Conservation (phyloP, 2,329 filamentous ascomycete species). For the Metarhizium guizhouense region DNA sequence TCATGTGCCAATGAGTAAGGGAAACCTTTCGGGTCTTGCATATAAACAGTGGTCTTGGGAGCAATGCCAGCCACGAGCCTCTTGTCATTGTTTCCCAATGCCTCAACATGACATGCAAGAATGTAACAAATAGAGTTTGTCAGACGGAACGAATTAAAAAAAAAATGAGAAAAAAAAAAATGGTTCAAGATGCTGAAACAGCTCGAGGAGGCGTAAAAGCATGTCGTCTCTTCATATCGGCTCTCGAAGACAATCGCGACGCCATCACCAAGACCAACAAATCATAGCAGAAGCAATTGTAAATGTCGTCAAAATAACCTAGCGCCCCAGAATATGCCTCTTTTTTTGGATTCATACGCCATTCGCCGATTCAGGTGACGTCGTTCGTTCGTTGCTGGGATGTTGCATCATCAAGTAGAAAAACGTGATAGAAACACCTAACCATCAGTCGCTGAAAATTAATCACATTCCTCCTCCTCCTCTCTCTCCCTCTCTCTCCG, state of each 20-base stretch:
- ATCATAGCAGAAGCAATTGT: slow-evolving; percentile 11
- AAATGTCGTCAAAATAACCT: slow-evolving; percentile 25
- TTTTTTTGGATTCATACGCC: slow-evolving; percentile 26
- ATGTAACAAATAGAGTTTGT: not conserved
- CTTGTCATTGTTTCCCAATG: not conserved
- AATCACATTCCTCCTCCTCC: not conserved
- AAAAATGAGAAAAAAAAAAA: not conserved
- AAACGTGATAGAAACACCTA: slow-evolving; percentile 7
- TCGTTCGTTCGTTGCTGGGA: slow-evolving; percentile 23
- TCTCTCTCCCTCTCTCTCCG: not conserved
- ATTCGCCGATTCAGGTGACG: slow-evolving; percentile 28
- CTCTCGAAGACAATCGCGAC: slow-evolving; percentile 12
- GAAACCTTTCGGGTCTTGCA: not conserved
- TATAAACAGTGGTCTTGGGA: not conserved
- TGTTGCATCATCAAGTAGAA: slow-evolving; percentile 23
- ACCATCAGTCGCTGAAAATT: not conserved
- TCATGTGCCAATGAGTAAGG: not conserved
- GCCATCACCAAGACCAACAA: slow-evolving; percentile 9
- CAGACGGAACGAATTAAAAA: too few species aligned
- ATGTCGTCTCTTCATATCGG: slow-evolving; percentile 5
- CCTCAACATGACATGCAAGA: not conserved
- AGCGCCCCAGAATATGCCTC: slow-evolving; percentile 29
- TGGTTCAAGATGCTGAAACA: slow-evolving; percentile 1
- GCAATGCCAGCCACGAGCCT: not conserved
- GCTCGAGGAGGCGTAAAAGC: not conserved